Evolutionary conservation across 2,329 filamentous ascomycete species (phyloP), one percentile per base, ranked within the genome.

Genomic region (Amauroascus verrucosus): DNA sequence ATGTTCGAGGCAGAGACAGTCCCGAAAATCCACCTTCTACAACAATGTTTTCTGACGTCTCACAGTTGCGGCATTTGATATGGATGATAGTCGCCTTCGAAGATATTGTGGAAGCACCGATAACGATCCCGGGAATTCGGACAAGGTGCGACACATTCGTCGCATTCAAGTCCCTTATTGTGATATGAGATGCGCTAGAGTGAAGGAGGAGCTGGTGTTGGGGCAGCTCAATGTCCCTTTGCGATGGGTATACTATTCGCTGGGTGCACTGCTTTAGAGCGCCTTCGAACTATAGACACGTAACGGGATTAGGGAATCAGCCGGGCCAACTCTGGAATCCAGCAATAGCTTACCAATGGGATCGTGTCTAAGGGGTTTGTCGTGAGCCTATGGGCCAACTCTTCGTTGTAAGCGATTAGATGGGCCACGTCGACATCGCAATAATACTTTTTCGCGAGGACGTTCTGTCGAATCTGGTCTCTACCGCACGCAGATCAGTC

Each of bases 371-470:
- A 85, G 3, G 93, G 94, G 66, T 96, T 88, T 47, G 86, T 93
- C 18, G 85, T 86, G 57, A 98, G 77, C 65, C 84, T 83, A 69
- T 97, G 88, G 26, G 91, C 93, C 56, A 98, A 78, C 68, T 96
- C 89, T 71, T 97, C 91, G 65, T 95, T 93, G 73, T 90, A 97
- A 57, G 86, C 93, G 68, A 97, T 97, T 55, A 98, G 75, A 68
- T 98, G 91, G 57, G 86, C 88, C 62, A 98, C 88, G 68, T 98
- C 90, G 66, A 98, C 81, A 68, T 98, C 91, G 75, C 93, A 96
- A 70, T 85, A 96, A 73, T 89, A 97, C 63, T 90, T 89, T 68
- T 95, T 93, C 40, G 95, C 77, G 1, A 97, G 79, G 6, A 93
- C 89, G 73, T 98, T 98, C 67, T 97, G 89, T 63, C 88, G 83